Percentiles rank a stretch among this genome's conserved stretches.
Evolutionary conservation across 129 eudicot genomes (phyloP).

Genomic region (Chrysanthemum makinoi): DNA sequence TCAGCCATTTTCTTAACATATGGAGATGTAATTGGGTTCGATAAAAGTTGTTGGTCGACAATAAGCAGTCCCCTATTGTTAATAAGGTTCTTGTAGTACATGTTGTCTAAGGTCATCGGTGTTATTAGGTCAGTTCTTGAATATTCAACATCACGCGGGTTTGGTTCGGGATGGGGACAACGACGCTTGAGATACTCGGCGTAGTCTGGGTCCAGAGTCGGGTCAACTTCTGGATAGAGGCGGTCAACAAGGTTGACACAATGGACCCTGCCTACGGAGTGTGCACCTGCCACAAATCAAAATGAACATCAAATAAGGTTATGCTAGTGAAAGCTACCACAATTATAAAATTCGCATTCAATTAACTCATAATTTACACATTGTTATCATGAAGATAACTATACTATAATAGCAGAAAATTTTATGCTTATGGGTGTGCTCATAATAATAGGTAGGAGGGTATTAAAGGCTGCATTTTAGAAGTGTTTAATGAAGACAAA

Average conservation of each 20-base stretch:
- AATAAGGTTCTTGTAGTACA: conserved; percentile 75
- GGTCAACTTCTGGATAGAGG: conserved; percentile 79
- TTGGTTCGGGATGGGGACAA: conserved; percentile 65
- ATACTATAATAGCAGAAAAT: too few species aligned
- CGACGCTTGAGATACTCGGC: conserved; percentile 71
- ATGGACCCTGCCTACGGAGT: conserved; percentile 85
- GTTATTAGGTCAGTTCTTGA: conserved; percentile 65
- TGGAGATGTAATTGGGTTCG: conserved; percentile 58
- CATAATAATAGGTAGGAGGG: too few species aligned
- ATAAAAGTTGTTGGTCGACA: conserved; percentile 61
- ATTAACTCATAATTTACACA: too few species aligned
- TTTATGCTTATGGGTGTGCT: too few species aligned
- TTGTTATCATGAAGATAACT: too few species aligned
- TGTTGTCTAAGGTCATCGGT: conserved; percentile 76
- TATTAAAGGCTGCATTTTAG: too few species aligned
- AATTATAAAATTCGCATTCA: background rate
- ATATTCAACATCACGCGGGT: conserved; percentile 63
- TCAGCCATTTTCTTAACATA: conserved; percentile 70
- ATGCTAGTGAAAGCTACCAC: background rate
- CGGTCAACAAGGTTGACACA: conserved; percentile 67
- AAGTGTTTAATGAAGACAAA: too few species aligned
- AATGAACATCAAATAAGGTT: background rate
- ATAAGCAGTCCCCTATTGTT: conserved; percentile 56
- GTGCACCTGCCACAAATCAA: conserved; percentile 56
- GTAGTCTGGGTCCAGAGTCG: conserved; percentile 53